phyloP scores from a whole-genome alignment of 495 filamentous ascomycete genomes.

The Acidomyces sp. region DNA sequence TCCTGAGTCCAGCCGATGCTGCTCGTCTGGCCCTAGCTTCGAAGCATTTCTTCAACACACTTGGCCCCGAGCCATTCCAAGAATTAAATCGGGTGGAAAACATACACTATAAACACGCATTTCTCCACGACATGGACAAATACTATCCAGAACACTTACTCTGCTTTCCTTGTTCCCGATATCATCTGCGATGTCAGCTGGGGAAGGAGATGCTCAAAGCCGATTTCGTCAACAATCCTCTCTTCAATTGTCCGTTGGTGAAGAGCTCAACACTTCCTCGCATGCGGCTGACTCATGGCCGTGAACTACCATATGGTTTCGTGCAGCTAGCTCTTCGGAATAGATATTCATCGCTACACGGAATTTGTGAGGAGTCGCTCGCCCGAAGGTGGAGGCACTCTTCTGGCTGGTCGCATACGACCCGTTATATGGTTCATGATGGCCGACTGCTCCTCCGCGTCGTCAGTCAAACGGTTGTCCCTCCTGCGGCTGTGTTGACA shows the following conservation, averaged over 20 bases:
- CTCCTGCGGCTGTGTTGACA: slow-evolving; percentile 28
- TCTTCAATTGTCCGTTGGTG: slow-evolving; percentile 39
- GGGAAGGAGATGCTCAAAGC: slow-evolving; percentile 40
- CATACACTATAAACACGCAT: slow-evolving; percentile 30
- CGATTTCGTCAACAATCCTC: slow-evolving; percentile 36
- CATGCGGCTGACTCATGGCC: slow-evolving; percentile 39
- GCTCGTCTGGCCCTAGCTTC: slow-evolving; percentile 38
- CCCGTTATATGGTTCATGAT: slow-evolving; percentile 38
- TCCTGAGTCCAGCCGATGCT: slow-evolving; percentile 33
- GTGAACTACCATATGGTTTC: slow-evolving; percentile 40
- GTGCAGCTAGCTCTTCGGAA: slow-evolving; percentile 40
- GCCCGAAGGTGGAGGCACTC: slow-evolving; percentile 38
- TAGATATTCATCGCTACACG: slow-evolving; percentile 33
- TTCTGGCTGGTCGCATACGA: slow-evolving; percentile 35
- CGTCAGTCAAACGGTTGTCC: slow-evolving; percentile 34
- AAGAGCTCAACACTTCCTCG: slow-evolving; percentile 33
- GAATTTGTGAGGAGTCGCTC: slow-evolving; percentile 33
- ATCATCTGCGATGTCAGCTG: slow-evolving; percentile 37
- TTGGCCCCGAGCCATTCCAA: slow-evolving; percentile 30
- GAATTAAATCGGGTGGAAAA: slow-evolving; percentile 31
- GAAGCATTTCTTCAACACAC: slow-evolving; percentile 32
- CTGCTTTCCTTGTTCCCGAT: slow-evolving; percentile 42
- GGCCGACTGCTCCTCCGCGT: slow-evolving; percentile 43
- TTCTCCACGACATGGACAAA: slow-evolving; percentile 36
- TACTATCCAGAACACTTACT: slow-evolving; percentile 40